These are phyloP conservation scores for Gamsiella multidivaricata DNA, from an alignment of 192 early-diverging fungal species.

Conservation along the genomic window DNA sequence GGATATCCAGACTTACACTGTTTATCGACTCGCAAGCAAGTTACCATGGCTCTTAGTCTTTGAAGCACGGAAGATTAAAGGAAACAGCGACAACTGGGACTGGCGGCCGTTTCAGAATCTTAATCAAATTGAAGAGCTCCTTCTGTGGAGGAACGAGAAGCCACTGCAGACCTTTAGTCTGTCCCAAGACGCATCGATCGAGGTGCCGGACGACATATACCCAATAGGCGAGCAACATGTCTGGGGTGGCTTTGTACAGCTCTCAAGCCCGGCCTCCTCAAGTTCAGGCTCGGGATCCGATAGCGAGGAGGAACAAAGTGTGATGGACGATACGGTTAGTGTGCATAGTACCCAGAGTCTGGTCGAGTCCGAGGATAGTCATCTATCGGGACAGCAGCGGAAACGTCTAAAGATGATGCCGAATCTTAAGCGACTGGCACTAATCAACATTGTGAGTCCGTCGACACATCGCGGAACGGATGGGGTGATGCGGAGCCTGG, in stretches of 20 bases:
- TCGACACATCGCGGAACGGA: constrained; percentile 27
- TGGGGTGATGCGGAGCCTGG: constrained; percentile 13
- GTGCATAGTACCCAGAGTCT: constrained; percentile 12
- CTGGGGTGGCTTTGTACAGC: constrained; percentile 28
- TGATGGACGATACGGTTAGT: neutral
- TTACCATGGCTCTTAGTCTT: constrained; percentile 33
- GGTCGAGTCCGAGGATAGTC: constrained; percentile 4
- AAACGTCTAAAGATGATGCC: constrained; percentile 8
- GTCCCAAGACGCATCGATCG: constrained; percentile 4
- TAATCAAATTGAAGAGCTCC: constrained; percentile 13
- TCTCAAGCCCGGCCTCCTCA: constrained; percentile 6
- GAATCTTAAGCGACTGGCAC: constrained; percentile 11
- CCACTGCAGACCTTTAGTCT: constrained; percentile 27
- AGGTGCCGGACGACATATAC: constrained; percentile 32
- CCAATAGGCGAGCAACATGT: constrained; percentile 17
- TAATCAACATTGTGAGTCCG: constrained; percentile 40
- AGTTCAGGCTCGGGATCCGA: constrained; percentile 6
- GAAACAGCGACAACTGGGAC: constrained; percentile 32
- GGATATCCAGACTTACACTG: constrained; percentile 34
- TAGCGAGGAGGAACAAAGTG: neutral
- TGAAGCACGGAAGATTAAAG: constrained; percentile 36
- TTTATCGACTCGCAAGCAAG: constrained; percentile 29
- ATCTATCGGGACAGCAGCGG: neutral
- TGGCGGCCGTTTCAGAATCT: constrained; percentile 33
- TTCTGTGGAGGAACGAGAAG: constrained; percentile 40